Evolutionary conservation across 768 basidiomycete genomes (phyloP).

Genomic region (Leccinum boreale): DNA sequence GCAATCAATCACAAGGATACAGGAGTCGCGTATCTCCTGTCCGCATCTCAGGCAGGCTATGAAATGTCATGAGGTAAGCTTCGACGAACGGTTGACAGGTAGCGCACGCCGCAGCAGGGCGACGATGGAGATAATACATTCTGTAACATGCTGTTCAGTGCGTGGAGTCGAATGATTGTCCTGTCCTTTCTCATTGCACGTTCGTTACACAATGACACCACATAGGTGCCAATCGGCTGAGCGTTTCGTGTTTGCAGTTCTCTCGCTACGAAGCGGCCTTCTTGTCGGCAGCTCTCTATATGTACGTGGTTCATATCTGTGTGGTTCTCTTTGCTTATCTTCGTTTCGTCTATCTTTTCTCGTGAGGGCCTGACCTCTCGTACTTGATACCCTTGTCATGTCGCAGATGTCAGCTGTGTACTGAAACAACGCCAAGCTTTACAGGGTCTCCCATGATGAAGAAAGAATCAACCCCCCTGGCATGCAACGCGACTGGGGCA

Average conservation of each 20-base stretch:
- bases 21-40: background rate
- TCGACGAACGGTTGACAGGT: background rate
- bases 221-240: background rate
- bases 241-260: background rate
- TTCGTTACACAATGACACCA: background rate
- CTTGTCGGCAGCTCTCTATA: background rate
- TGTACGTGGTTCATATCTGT: background rate
- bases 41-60: slow-evolving; percentile 14
- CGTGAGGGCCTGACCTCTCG: background rate
- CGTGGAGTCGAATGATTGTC: background rate
- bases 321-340: background rate
- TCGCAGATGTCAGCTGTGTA: slow-evolving; percentile 46
- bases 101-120: background rate
- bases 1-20: background rate
- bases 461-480: slow-evolving; percentile 74
- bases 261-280: background rate
- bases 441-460: slow-evolving; percentile 50
- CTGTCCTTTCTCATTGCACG: background rate
- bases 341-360: background rate
- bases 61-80: slow-evolving; percentile 11
- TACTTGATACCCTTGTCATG: slow-evolving; percentile 18
- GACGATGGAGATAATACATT: background rate
- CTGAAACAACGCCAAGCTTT: slow-evolving; percentile 70
- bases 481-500: slow-evolving; percentile 52
- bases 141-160: background rate